Evolutionary conservation across 176 grass and related monocot species (phyloP), one percentile per base, ranked within the genome.

Genomic region (Musa acuminata): DNA sequence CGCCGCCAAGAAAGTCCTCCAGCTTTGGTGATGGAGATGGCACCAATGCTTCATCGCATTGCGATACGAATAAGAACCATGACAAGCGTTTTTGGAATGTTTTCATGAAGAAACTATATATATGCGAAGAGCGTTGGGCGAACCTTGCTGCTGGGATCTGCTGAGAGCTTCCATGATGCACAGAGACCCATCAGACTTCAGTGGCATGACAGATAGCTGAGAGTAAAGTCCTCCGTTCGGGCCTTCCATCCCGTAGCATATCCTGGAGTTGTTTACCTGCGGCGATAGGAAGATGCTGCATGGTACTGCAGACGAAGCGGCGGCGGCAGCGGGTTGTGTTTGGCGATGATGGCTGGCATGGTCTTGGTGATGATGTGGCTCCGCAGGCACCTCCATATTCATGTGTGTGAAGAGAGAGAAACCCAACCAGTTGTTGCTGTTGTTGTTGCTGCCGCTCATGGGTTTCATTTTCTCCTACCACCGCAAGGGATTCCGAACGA

Each of bases 1-100:
- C 80, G 64, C 90, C 76, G 17, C 95, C 90, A 84, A 99, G 85
- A 88, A 99, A 99, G 69, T 99, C 95, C 82, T 99, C 95, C 13
- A 99, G 86, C 80, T 93, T 94, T 26, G 90, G 95, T 10, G 84
- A 89, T 79, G 81, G 86, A 63, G 82, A 85, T 71, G 88, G 72
- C 88, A 90, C 84, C 86, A 87, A 89, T 52, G 82, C 95, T 94
- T 76, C 51, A 79, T 24, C 13, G 51, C 64, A 70, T 14, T 17
- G 16, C 81, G 26, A 73, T 62, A 67, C 51, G 74, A 60, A 57
- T 57, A n/a, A 82, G 71, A 78, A 71, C 23, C 21, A 78, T 17
- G 51, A 48, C 13, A 55, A 71, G 20, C 64, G 58, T 69, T 51
- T 55, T 83, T 71, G 20, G 9, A 43, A 62, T 22, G 22, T 19